Evolutionary conservation across 345 rosid genomes (phyloP), one percentile per base, ranked within the genome.

Genomic region (Stellera chamaejasme): DNA sequence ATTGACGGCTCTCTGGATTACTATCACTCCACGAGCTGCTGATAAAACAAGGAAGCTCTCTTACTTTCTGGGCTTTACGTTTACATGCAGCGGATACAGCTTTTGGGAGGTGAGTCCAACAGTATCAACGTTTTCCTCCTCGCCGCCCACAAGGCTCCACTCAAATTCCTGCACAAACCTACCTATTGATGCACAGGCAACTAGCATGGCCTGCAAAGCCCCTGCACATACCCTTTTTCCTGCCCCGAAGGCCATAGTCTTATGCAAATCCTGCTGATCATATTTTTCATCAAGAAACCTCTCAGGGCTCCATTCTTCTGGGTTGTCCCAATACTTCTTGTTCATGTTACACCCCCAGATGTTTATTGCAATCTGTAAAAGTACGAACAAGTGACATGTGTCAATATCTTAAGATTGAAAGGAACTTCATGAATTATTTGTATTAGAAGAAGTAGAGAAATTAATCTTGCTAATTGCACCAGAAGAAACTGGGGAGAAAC

Each of bases 241-340:
- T 0, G 84, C 83, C 50, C 99, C 99, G 28, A 93, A 93, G 0
- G 96, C 99, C 96, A 87, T 84, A 11, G 96, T 93, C 79, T 86
- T 84, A 70, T 84, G 69, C 61, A 89, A 60, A 59, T 89, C 94
- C 15, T 64, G 26, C 0, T 67, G 52, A 66, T 84, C 91, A 43
- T 72, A 75, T 60, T 66, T 83, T 8, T 57, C 75, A 19, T 73
- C 83, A 0, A 86, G 69, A 42, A 89, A 89, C 65, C 96, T 65
- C 80, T 84, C 94, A 0, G 99, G 96, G 26, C 56, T 72, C 89
- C 91, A 93, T 52, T 79, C 84, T 56, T 75, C 77, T 0, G 97
- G 81, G 42, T 63, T 77, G 28, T 79, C 87, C 88, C 92, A 92
- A 13, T 69, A 73, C 27, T 76, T 81, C 71, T 78, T 84, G 65